phyloP scores from a whole-genome alignment of 257 asterid species.

The Leptodermis oblonga region DNA sequence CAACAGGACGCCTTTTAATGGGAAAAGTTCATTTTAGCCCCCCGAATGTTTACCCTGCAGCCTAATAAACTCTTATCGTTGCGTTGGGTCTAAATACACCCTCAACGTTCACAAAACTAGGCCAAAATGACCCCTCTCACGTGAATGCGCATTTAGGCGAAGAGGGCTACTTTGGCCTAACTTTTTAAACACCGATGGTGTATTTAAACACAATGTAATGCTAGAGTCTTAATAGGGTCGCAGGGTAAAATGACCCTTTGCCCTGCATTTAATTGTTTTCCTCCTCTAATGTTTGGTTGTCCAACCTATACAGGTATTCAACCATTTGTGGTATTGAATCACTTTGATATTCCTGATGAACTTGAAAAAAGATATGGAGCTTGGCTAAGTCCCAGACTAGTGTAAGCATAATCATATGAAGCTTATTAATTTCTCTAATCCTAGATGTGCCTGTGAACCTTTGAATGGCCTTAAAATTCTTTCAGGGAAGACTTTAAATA shows the following conservation, averaged over 20 bases:
- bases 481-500: conserved; percentile 26
- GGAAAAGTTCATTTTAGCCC: neutral
- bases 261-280: neutral
- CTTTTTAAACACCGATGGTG: no score
- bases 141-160: no score
- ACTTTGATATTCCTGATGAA: conserved; percentile 24
- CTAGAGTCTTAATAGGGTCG: no score
- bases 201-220: no score
- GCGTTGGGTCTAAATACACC: no score
- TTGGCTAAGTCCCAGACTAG: conserved; percentile 18
- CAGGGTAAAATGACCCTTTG: no score
- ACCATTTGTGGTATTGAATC: conserved; percentile 17
- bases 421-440: neutral
- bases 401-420: neutral
- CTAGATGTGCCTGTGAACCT: neutral
- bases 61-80: no score
- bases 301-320: conserved; percentile 15
- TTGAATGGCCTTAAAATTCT: neutral
- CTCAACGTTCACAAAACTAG: no score
- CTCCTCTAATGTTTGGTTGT: neutral
- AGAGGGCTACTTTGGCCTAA: no score
- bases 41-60: no score
- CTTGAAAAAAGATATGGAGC: conserved; percentile 22
- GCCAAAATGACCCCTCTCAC: no score
- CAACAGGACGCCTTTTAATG: neutral